Conservation (phyloP, 345 rosid genomes). For the Populus alba region DNA sequence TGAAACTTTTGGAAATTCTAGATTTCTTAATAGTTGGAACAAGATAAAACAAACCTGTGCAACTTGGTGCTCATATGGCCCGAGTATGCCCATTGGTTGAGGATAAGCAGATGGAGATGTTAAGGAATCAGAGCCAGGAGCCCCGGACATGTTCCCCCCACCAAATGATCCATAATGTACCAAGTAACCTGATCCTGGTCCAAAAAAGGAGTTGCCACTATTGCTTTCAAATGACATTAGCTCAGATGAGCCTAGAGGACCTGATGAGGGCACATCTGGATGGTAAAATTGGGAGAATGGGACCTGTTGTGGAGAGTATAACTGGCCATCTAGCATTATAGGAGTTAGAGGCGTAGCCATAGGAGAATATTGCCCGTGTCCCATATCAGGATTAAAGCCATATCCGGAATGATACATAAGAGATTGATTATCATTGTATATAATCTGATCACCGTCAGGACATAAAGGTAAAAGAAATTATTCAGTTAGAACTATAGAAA, state of each 20-base stretch:
- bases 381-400: slow-evolving; percentile 50
- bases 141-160: slow-evolving; percentile 40
- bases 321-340: slow-evolving; percentile 53
- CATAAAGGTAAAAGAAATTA: background rate
- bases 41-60: slow-evolving; percentile 46
- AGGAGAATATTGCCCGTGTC: slow-evolving; percentile 51
- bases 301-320: slow-evolving; percentile 48
- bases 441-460: slow-evolving; percentile 37
- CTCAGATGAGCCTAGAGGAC: slow-evolving; percentile 43
- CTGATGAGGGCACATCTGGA: slow-evolving; percentile 43
- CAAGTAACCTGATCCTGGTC: slow-evolving; percentile 50
- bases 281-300: slow-evolving; percentile 48
- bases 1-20: background rate
- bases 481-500: background rate
- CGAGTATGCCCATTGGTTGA: slow-evolving; percentile 68
- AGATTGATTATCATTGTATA: slow-evolving; percentile 54
- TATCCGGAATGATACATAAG: slow-evolving; percentile 50
- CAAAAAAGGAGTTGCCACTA: slow-evolving; percentile 38
- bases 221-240: slow-evolving; percentile 40
- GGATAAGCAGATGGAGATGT: slow-evolving; percentile 48
- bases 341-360: slow-evolving; percentile 48
- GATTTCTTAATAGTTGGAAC: background rate
- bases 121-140: slow-evolving; percentile 38
- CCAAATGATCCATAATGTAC: slow-evolving; percentile 55
- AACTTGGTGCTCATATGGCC: slow-evolving; percentile 59